Base-by-base conservation (phyloP, 805 yeast genomes). In the Kodamaea kakaduensis region DNA sequence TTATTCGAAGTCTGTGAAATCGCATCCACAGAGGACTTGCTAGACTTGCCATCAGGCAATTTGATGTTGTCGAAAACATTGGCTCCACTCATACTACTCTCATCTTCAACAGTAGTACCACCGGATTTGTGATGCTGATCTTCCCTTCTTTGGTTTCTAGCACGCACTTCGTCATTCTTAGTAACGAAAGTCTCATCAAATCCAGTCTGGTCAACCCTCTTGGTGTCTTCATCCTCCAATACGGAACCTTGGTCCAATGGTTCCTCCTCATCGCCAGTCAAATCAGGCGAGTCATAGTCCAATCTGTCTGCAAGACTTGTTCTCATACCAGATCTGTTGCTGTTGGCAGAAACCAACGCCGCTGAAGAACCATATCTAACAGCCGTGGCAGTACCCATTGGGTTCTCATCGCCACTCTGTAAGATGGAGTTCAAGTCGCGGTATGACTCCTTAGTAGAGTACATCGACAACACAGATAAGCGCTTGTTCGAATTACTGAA, bases 391-490 rank as follows among this genome's bases (percentile, higher is more conserved):
- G 27, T 29, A n/a, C 31, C 45, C 13, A 27, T 32, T 9, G 36
- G 33, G 9, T 32, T 35, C 12, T 49, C 58, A 8, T 44, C 48
- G 16, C 46, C 43, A n/a, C 22, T 15, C 30, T 52, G 52, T 37
- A 61, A 48, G 29, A 65, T 52, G 2, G 63, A 54, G 41, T 72
- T 73, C 49, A 81, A 64, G 50, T 82, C 80, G 25, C 71, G 73
- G 45, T 73, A 80, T 0, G 86, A 78, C 30, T 71, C 75, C 42
- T 73, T 77, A 3, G 88, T 77, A 1, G 89, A 81, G 47, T 80
- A 79, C 57, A 81, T 63, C 0, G 88, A 80, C 26, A 83, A 56
- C n/a, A 83, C 83, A 20, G 86, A 78, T 36, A 81, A 62, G 51
- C 93, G 71, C 57, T 78, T 83, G 50, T 77, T 77, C 5, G 78